Base-by-base conservation (phyloP, 1,284 basidiomycete species). In the Ceratobasidium sp. region DNA sequence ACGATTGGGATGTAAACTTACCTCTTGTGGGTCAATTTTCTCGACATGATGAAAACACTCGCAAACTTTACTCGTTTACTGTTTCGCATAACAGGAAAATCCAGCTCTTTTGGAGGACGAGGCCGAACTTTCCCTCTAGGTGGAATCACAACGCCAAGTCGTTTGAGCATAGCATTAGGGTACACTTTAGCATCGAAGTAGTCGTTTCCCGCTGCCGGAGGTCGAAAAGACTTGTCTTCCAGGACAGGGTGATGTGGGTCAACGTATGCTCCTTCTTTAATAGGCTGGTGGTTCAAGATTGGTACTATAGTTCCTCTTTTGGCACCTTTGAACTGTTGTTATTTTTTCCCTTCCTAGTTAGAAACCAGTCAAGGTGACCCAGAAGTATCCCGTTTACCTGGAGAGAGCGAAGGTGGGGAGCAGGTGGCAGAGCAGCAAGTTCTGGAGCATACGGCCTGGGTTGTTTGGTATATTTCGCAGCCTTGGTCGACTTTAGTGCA, bases 251-350 rank as follows among this genome's bases (percentile, higher is more conserved):
- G 62, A n/a, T 18, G 26, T n/a, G 62, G 32, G 32, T 65, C 62
- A 16, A 65, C 62, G 14, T 16, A 48, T 39, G 62, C 62, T 18
- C 48, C 48, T 34, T 18, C 46, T 18, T 52, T 36, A 28, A 65
- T 46, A 5, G 32, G 62, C 21, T 52, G n/a, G 21, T 41, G 26
- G 48, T 65, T 53, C n/a, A 65, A 26, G 16, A 65, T 65, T 30
- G 62, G 62, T n/a, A 21, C 36, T 18, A 65, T 65, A 30, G 62
- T 65, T 28, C 62, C 62, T 46, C 62, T 10, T 26, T 65, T 65
- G 21, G 62, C 62, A 5, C 48, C n/a, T 30, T 50, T 28, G 2
- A 30, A 28, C 62, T 65, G 21, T 39, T 39, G 36, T 39, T 39
- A 39, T 39, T 39, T n/a, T n/a, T n/a, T n/a, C n/a, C n/a, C n/a